Evolutionary conservation across 1,284 basidiomycete species (phyloP).

Genomic region (Moesziomyces sp.): DNA sequence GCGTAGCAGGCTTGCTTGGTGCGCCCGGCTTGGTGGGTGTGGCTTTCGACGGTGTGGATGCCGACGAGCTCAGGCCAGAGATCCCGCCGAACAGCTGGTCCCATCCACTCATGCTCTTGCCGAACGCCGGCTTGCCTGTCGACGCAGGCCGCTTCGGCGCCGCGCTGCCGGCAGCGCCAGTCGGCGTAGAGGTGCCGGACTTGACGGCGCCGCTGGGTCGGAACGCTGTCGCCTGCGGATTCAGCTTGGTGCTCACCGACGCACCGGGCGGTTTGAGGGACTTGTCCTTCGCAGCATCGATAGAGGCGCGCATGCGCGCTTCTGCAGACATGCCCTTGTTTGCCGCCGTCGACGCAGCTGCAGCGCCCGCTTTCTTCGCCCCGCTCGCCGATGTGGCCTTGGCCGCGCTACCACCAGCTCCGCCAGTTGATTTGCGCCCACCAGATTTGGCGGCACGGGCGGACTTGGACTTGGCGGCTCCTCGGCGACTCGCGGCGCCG

Average conservation of each 20-base stretch:
- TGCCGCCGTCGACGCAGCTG: slow-evolving; percentile 3
- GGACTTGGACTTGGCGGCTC: slow-evolving; percentile 1
- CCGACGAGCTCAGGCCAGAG: slow-evolving; percentile 16
- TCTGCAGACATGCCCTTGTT: slow-evolving; percentile 32
- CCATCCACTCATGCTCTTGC: slow-evolving; percentile 48
- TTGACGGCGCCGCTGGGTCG: slow-evolving; percentile 21
- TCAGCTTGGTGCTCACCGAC: slow-evolving; percentile 18
- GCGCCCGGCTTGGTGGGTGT: slow-evolving; percentile 11
- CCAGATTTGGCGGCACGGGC: too few species aligned
- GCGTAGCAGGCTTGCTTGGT: slow-evolving; percentile 6
- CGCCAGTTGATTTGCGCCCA: neutral
- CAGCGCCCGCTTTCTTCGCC: slow-evolving; percentile 8
- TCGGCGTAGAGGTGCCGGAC: slow-evolving; percentile 8
- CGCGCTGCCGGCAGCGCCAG: slow-evolving; percentile 2
- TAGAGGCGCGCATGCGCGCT: slow-evolving; percentile 41
- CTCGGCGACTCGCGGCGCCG: slow-evolving; percentile 1
- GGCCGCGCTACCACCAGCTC: slow-evolving; percentile 1
- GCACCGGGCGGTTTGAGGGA: slow-evolving; percentile 16
- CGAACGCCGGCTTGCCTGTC: slow-evolving; percentile 35
- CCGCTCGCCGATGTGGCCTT: slow-evolving; percentile 1
- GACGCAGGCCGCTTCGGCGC: slow-evolving; percentile 11
- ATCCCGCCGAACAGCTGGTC: slow-evolving; percentile 46
- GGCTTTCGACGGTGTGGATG: slow-evolving; percentile 9
- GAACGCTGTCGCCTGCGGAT: slow-evolving; percentile 35
- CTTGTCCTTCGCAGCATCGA: slow-evolving; percentile 41